Evolutionary conservation across 78 protist species (phyloP).

Genomic region (Dictyostelium intermedium): DNA sequence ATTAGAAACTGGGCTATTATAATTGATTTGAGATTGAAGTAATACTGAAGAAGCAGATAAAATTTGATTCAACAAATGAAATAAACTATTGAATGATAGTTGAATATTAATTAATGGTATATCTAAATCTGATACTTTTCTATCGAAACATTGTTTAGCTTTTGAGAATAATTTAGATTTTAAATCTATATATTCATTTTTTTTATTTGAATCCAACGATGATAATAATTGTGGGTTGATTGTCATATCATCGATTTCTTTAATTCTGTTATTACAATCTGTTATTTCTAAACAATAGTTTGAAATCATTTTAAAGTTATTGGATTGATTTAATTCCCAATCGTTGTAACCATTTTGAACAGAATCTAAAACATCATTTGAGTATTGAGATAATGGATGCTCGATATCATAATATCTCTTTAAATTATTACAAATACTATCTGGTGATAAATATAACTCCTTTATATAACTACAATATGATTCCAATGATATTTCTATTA

Average conservation of each 20-base stretch:
- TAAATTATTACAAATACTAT: background rate
- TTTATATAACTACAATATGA: background rate
- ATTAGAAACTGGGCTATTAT: background rate
- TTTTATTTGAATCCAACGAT: background rate
- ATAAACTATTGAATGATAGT: slow-evolving; percentile 15
- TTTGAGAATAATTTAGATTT: background rate
- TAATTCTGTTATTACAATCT: background rate
- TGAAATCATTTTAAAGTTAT: background rate
- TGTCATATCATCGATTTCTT: background rate
- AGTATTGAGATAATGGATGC: background rate
- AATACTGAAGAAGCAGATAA: background rate
- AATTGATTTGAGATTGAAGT: background rate
- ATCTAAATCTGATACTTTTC: background rate
- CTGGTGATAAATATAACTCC: background rate
- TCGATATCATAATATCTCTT: background rate
- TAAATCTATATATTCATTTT: background rate
- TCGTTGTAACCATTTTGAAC: background rate
- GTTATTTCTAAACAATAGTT: background rate
- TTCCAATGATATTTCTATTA: background rate
- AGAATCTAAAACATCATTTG: background rate
- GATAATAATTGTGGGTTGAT: too few relatives aligned
- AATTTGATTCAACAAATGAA: background rate
- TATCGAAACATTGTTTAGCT: background rate
- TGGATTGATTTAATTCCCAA: background rate
- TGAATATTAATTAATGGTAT: slow-evolving; percentile 21